Base-by-base conservation (phyloP, 164 flowering plant species). In the Amborella trichopoda region DNA sequence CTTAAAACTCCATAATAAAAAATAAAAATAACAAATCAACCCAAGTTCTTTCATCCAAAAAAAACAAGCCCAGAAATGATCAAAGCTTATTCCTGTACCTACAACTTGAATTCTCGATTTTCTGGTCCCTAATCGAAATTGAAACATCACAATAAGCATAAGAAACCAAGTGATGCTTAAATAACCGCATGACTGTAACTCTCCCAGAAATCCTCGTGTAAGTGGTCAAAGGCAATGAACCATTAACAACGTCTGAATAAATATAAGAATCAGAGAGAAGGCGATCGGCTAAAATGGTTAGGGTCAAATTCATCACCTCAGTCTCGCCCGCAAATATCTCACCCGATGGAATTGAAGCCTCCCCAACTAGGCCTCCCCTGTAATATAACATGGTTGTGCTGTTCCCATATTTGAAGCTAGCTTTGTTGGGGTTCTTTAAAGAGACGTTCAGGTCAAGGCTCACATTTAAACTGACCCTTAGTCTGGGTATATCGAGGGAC, bases 371-470 rank as follows among this genome's bases (percentile, higher is more conserved):
- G 18, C 58, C 20, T 1, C 69, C 81, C 30, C 68, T 52, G 75
- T 78, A 83, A 21, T 67, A 57, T 57, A 89, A 37, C 6, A 54
- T 11, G 6, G 90, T 72, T 1, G 75, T 50, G 68, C 67, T 44
- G 58, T 67, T 52, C 12, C 16, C 17, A 72, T 68, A 82, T 62
- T 60, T 68, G 71, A 78, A 70, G 3, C 85, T 75, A 1, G 73
- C 81, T 33, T 59, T 63, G 68, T 89, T 89, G 0, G 94, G 95
- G 60, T 89, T 89, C 8, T 55, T 61, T 21, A 89, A 55, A 23
- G 86, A 40, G 49, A 83, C 26, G 40, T 56, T 49, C 14, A 67
- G 49, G 46, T 20, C 60, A 14, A 89, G 68, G 33, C 70, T 69
- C 25, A 77, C 36, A 58, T 85, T 89, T 19, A 89, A 17, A 49